Evolutionary conservation across 768 basidiomycete genomes (phyloP), one percentile per base, ranked within the genome.

Genomic region (Russula foetens): DNA sequence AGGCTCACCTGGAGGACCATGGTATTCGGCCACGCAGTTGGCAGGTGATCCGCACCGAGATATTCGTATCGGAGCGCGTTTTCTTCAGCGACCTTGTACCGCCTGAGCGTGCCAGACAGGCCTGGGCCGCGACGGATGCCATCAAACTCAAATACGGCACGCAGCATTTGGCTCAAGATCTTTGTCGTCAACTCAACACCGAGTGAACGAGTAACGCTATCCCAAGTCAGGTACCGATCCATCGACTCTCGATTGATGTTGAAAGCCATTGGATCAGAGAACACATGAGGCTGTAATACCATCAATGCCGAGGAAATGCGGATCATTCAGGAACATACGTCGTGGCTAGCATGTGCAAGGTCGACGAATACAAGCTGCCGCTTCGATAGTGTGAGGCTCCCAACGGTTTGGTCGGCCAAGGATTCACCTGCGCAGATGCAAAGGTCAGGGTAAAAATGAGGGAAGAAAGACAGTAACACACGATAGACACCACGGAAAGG

Each of bases 401-500:
- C 76, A 33, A 85, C 66, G 0, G 70, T 66, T 33, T 77, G 74
- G 41, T 83, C 77, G 51, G 75, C 75, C 49, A 77, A 70, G 0
- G 81, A 78, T 57, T 80, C 69, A 53, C 84, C 83, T 78, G 57
- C 28, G 41, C 11, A 53, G 41, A 49, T 35, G 11, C 28, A 38
- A n/a, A 21, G 58, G 9, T 9, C n/a, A 24, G 1, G 26, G 11
- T 51, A 21, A 48, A 38, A 52, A 12, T 9, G 14, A 7, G 12
- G 2, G 7, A 33, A 29, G 33, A 56, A 31, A 56, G 44, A 44
- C 56, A 33, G 62, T 21, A 28, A 72, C 81, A 64, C 68, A 83
- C 86, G 86, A 67, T 80, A 84, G 33, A 81, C 80, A 56, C 90
- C 88, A 56, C 77, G 79, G 75, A 91, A 84, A 3, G 84, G 79